A percentile compares a stretch with the other conserved stretches of the same genome.
phyloP scores from a whole-genome alignment of 1,139 yeast genomes.

The Magnusiomyces sp. region DNA sequence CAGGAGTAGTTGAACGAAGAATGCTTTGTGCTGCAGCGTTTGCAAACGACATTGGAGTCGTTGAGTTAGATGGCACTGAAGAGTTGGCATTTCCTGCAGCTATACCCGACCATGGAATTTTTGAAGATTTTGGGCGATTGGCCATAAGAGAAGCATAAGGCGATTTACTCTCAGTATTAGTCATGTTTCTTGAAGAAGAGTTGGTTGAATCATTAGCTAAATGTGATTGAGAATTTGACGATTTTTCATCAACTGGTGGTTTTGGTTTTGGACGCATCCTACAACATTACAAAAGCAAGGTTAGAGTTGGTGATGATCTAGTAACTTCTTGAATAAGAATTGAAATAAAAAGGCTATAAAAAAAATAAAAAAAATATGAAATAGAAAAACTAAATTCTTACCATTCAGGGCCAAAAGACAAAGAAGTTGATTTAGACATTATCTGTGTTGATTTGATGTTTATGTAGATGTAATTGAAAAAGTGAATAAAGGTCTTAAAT shows the following conservation, averaged over 20 bases:
- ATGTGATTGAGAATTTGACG: background rate
- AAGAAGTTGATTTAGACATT: conserved; percentile 23
- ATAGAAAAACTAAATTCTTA: conserved; percentile 9
- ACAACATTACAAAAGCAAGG: background rate
- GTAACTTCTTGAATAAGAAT: too few relatives aligned
- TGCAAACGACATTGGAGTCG: conserved; percentile 14
- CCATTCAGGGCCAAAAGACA: conserved; percentile 20
- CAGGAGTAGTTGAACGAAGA: conserved; percentile 7
- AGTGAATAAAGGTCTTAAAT: too few relatives aligned
- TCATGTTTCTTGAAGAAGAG: background rate
- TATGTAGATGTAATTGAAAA: too few relatives aligned
- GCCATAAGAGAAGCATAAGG: too few relatives aligned
- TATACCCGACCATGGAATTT: conserved; percentile 21
- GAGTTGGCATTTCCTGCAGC: conserved; percentile 17
- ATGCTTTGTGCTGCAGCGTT: conserved; percentile 13
- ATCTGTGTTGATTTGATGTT: background rate
- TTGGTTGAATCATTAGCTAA: background rate
- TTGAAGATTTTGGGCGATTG: conserved; percentile 8
- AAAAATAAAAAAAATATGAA: background rate
- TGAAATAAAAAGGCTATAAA: too few relatives aligned
- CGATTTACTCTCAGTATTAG: too few relatives aligned
- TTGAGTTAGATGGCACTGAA: conserved; percentile 2
- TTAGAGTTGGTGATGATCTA: too few relatives aligned
- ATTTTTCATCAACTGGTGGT: background rate
- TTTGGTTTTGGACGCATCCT: conserved; percentile 16